Base-by-base conservation (phyloP, 352 stramenopile genomes). In the Pythium periplocum region DNA sequence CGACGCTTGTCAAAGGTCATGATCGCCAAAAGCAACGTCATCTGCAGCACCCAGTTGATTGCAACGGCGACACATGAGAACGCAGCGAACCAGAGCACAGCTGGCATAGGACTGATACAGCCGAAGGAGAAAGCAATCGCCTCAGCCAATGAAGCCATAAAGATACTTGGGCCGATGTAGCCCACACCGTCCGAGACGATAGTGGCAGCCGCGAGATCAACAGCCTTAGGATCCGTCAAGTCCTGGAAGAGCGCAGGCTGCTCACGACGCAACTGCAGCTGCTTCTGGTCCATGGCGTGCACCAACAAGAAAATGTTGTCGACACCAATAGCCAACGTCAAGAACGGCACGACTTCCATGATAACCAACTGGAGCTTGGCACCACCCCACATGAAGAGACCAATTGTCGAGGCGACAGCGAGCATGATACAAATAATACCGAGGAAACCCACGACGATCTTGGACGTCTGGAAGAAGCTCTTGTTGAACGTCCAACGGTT, bases 251-350 rank as follows among this genome's bases (percentile, higher is more conserved):
- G 46, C 30, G 57, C 72, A 6, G 59, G 62, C 35, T 81, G 69
- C 37, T 83, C 69, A 38, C 67, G 69, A 37, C 69, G 60, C 11
- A 83, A 37, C 44, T 77, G 64, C 5, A 67, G 42, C 48, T 90
- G 70, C 50, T 77, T 82, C 34, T 74, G 42, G 10, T 68, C 67
- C 5, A 88, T 44, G 30, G 78, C 71, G 52, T 87, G 62, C 6
- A 90, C 66, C 39, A 92, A 64, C 12, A 86, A 56, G 50, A 89
- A 89, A 36, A 90, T 78, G 41, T 88, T 86, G 34, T 82, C 75
- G 6, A 84, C 71, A n/a, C 77, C 75, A 40, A 92, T 86, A 1
- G 73, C 78, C 0, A 92, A 61, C 34, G 72, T 74, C 41, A 90
- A 54, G 52, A 89, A 68, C 36, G 82, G 82, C 36, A 87, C 43